Evolutionary conservation across 179 eudicot genomes (phyloP), one percentile per base, ranked within the genome.

Genomic region (Gypsophila paniculata): DNA sequence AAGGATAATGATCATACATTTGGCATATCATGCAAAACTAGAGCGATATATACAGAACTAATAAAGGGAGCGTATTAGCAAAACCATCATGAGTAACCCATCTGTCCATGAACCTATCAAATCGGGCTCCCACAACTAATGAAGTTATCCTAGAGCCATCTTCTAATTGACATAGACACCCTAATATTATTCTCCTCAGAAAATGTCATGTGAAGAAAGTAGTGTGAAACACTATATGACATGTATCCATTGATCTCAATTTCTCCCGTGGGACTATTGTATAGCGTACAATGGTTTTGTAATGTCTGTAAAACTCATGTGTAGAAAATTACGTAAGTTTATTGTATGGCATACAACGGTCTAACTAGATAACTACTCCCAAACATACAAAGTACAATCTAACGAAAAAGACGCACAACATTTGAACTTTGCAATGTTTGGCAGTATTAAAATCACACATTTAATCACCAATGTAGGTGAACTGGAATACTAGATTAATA

Each of bases 1-100:
- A 67, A 57, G 62, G 65, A 83, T 19, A 34, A 36, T 25, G 48
- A 32, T 64, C 15, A 51, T 32, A 52, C 34, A 52, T 61, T 61
- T 21, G 66, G 21, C 58, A 49, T 0, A 22, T 13, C 18, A 60
- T 51, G 62, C 52, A 44, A 18, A 21, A 68, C 19, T 44, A 44
- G 34, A 36, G 38, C 72, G 54, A 53, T 52, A 19, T 48, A 19
- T 12, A 68, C 25, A 51, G 48, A 53, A 15, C 61, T 32, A 14
- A 19, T 54, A 19, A n/a, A 54, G 19, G 59, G 60, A 54, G 25
- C 11, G 18, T 60, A 60, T 25, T 17, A 60, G 25, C 44, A 3
- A 25, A 22, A 58, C 32, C 2, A 4, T 29, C 34, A 29, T 4
- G 4, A 58, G 62, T 22, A 13, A 58, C 62, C 29, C 34, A 58